These are phyloP conservation scores for Uncinocarpus reesii DNA, from an alignment of 2,329 filamentous ascomycete species.

Conservation along the genomic window DNA sequence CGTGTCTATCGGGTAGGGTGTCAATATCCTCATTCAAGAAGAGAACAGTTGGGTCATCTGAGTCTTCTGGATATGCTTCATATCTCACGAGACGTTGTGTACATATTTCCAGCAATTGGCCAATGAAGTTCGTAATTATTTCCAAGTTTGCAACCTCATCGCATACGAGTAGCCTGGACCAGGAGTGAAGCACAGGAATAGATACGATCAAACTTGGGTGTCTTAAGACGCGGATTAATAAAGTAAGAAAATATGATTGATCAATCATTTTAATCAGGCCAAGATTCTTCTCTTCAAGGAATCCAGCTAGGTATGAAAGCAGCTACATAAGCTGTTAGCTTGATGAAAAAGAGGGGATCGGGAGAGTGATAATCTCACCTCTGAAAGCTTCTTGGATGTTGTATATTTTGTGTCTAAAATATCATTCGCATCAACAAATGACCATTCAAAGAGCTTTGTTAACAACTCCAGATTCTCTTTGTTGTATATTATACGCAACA, in stretches of 20 bases:
- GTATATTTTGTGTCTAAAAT: conserved; percentile 87
- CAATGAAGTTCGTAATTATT: conserved; percentile 55
- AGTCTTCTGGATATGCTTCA: conserved; percentile 73
- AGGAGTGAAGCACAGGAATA: conserved; percentile 81
- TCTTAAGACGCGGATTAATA: conserved; percentile 68
- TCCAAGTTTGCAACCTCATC: conserved; percentile 51
- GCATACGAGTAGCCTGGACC: conserved; percentile 71
- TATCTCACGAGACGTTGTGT: conserved; percentile 77
- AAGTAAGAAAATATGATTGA: conserved; percentile 63
- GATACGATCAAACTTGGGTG: conserved; percentile 85
- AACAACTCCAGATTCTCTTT: conserved; percentile 61
- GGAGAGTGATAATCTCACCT: conserved; percentile 47
- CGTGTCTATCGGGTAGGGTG: conserved; percentile 83
- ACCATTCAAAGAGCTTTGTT: conserved; percentile 67
- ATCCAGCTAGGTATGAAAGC: conserved; percentile 73
- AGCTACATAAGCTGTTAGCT: conserved; percentile 44
- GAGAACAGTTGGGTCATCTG: conserved; percentile 64
- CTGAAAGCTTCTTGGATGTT: conserved; percentile 84
- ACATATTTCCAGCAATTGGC: conserved; percentile 69
- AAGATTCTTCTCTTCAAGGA: conserved; percentile 66
- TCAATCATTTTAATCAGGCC: conserved; percentile 56
- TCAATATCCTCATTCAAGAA: conserved; percentile 92
- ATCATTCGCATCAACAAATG: conserved; percentile 65
- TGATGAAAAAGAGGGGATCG: background rate
- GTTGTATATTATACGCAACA: conserved; percentile 71